A percentile compares a stretch with the other conserved stretches of the same genome.
These are phyloP conservation scores for Excoecaria agallocha DNA, from an alignment of 345 rosid genomes.

Conservation along the genomic window DNA sequence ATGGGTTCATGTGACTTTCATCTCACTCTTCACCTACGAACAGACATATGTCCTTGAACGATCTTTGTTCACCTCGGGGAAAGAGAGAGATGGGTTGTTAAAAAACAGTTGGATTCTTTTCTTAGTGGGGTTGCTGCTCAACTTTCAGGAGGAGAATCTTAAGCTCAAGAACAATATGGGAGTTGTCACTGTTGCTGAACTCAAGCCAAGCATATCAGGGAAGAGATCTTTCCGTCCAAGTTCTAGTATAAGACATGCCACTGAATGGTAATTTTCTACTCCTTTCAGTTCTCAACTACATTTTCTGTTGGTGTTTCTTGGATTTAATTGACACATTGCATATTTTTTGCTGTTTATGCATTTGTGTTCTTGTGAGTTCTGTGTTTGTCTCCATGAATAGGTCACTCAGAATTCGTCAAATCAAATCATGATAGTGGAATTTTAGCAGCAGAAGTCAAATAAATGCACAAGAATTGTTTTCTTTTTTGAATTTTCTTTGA, in stretches of 20 bases:
- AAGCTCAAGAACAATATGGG: conserved; percentile 50
- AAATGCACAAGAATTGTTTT: neutral
- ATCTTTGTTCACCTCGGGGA: conserved; percentile 14
- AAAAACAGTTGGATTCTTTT: conserved; percentile 26
- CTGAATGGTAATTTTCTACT: conserved; percentile 72
- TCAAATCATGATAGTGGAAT: neutral
- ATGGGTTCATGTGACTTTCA: conserved; percentile 40
- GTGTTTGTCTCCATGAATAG: too few relatives aligned
- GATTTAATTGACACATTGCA: neutral
- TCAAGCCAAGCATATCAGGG: conserved; percentile 81
- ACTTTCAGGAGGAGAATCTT: too few relatives aligned
- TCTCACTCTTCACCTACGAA: conserved; percentile 26
- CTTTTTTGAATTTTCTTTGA: neutral
- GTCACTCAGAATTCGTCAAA: neutral
- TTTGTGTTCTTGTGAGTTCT: neutral
- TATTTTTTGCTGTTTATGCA: neutral
- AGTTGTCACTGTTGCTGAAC: conserved; percentile 65
- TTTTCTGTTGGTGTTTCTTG: neutral
- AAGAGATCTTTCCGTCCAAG: conserved; percentile 85
- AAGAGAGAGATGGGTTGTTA: conserved; percentile 10
- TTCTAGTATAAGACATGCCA: conserved; percentile 88
- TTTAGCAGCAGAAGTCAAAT: neutral
- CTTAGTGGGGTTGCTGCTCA: conserved; percentile 1
- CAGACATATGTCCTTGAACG: conserved; percentile 11
- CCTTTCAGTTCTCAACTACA: neutral